Base-by-base conservation (phyloP, 306 rosid genomes). In the Vigna mungo region DNA sequence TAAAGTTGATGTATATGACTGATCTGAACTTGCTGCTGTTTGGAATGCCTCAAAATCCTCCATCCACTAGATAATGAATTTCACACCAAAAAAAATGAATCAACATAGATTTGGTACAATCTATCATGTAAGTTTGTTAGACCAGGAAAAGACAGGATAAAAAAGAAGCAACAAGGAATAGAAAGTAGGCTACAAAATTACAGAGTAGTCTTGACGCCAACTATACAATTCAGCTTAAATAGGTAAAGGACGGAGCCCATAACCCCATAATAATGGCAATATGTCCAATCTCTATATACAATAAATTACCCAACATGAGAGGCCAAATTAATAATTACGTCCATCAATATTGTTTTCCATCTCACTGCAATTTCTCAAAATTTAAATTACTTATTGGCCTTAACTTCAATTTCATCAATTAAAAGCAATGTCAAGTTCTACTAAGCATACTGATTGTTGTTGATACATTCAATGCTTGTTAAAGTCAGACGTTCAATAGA, bases 31-130 rank as follows among this genome's bases (percentile, higher is more conserved):
- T 47, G 74, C 76, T 9, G 96, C 93, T 48, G 87, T 85, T 83
- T 91, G 93, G 88, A 93, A 91, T 10, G 86, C 85, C 87, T 91
- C 98, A 68, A 91, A 93, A 68, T 93, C 98, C 64, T 93, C 83
- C 95, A 93, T 93, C 98, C 98, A 93, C 97, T 93, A 80, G 51
- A 68, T 46, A 66, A 70, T 39, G 49, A 80, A 49, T 60, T 61
- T 43, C 36, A 78, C 39, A 69, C 15, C 6, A 34, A 68, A 68
- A 30, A 4, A 46, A 32, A n/a, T 6, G 16, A 34, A 32, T 2
- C 44, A 53, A 44, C 27, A 25, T 16, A 68, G 30, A 80, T 32
- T 54, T 55, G 23, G 46, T 15, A 14, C 53, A 59, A 67, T 34
- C n/a, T 30, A 79, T 34, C 17, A 44, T n/a, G 48, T 23, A 77